Evolutionary conservation across 257 asterid species (phyloP).

Genomic region (Cruciata laevipes): DNA sequence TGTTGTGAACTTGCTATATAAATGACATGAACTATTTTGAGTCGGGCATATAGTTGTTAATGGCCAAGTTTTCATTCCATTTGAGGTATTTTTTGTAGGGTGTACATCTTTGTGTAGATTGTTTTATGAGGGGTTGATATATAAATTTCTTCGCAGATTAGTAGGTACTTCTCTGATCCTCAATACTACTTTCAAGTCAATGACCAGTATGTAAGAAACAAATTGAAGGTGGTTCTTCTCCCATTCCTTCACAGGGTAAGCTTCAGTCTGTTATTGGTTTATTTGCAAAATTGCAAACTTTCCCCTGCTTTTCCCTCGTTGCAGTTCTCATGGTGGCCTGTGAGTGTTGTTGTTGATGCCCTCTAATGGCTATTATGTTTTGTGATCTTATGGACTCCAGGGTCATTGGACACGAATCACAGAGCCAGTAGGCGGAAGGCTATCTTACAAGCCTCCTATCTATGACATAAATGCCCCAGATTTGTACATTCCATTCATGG

Average conservation of each 20-base stretch:
- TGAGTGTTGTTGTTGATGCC: not conserved
- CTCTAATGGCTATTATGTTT: not conserved
- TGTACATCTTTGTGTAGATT: too few relatives aligned
- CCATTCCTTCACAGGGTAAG: constrained; percentile 32
- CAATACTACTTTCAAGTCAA: constrained; percentile 34
- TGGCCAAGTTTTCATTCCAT: too few relatives aligned
- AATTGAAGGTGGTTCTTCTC: constrained; percentile 29
- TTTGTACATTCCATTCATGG: constrained; percentile 37
- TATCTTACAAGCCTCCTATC: constrained; percentile 30
- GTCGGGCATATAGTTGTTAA: too few relatives aligned
- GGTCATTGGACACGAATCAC: constrained; percentile 33
- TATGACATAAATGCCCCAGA: constrained; percentile 33
- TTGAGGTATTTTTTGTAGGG: too few relatives aligned
- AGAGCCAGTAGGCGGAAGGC: constrained; percentile 32
- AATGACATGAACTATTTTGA: not conserved
- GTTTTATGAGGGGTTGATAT: not conserved
- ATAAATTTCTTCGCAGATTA: constrained; percentile 14
- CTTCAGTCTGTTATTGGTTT: not conserved
- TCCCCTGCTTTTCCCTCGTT: not conserved
- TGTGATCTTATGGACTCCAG: constrained; percentile 9
- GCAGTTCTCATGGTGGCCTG: not conserved
- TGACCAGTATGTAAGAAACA: constrained; percentile 31
- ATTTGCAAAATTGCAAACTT: not conserved
- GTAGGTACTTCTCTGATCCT: constrained; percentile 30
- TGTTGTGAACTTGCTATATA: not conserved